Conservation (phyloP, 2,329 filamentous ascomycete genomes). For the Meredithiella fracta region DNA sequence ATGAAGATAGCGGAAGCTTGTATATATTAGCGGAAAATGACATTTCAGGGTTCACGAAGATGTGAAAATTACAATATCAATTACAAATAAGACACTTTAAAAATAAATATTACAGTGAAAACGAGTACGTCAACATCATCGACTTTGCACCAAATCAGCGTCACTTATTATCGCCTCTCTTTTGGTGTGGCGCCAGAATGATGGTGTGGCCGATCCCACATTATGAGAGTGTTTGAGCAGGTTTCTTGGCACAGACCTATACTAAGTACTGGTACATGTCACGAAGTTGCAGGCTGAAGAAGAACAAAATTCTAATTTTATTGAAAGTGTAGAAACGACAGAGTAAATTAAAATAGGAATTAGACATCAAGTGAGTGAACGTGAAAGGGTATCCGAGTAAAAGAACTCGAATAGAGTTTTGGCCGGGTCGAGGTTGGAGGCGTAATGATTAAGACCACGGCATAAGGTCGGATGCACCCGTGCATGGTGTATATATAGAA, state of each 20-base stretch:
- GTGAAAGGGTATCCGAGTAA: no score
- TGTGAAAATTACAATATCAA: no score
- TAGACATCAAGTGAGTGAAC: not conserved
- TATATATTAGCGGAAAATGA: no score
- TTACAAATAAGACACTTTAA: no score
- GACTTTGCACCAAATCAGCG: no score
- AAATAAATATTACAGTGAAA: no score
- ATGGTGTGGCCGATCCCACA: constrained; percentile 12
- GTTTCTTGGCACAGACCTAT: constrained; percentile 22
- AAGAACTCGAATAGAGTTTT: no score
- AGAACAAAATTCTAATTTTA: not conserved
- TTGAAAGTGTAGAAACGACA: not conserved
- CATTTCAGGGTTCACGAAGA: no score
- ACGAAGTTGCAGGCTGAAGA: not conserved
- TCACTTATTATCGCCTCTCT: no score
- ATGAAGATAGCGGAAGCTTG: no score
- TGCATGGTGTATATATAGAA: not conserved
- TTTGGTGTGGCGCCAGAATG: not conserved
- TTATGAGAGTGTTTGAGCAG: constrained; percentile 36
- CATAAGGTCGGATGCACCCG: not conserved
- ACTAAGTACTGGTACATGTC: constrained; percentile 24
- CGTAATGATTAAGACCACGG: not conserved
- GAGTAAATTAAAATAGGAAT: not conserved
- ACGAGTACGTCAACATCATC: no score
- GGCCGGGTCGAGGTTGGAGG: no score